Evolutionary conservation across 352 stramenopile species (phyloP), one percentile per base, ranked within the genome.

Genomic region (Phytophthora hybrid): DNA sequence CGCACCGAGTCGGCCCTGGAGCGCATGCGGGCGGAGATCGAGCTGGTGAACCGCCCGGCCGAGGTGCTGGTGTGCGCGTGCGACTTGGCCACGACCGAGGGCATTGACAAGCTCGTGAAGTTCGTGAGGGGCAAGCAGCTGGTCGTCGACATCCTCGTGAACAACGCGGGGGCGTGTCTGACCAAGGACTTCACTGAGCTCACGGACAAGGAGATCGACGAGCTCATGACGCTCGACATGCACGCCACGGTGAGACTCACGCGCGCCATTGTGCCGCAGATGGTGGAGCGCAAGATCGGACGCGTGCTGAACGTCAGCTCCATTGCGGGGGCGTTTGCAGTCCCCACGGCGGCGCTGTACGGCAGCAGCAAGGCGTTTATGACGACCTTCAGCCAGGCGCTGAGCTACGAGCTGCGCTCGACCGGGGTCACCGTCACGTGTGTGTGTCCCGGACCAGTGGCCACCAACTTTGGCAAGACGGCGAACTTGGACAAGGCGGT

Each of bases 241-340:
- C 80, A 82, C 13, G 81, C 84, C 4, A 80, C 87, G 59, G 76
- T 91, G 7, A 78, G 81, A n/a, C 61, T 95, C 66, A 93, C 84
- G 34, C 79, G 82, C 39, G 76, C 80, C 5, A 76, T 97, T 21
- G 63, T 94, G 23, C 85, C 89, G 37, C 77, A 88, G 56, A 97
- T 97, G 92, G 73, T 87, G 3, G 66, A 81, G 63, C 82, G 91
- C 10, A 79, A 85, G 26, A 61, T 86, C 31, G 92, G 90, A 5
- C 86, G 89, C 53, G 80, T 97, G 31, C 71, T 97, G 49, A 97
- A 97, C 71, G 86, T 97, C 23, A 88, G 85, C 39, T 94, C 88
- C 23, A 73, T 94, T 8, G 79, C 79, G 0, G 82, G 73, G 3
- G 63, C 80, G 4, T 71, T 80, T 58, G 76, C 85, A 1, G 80